Evolutionary conservation across 176 grass and related monocot genomes (phyloP).

Genomic region (Eragrostis nindensis): DNA sequence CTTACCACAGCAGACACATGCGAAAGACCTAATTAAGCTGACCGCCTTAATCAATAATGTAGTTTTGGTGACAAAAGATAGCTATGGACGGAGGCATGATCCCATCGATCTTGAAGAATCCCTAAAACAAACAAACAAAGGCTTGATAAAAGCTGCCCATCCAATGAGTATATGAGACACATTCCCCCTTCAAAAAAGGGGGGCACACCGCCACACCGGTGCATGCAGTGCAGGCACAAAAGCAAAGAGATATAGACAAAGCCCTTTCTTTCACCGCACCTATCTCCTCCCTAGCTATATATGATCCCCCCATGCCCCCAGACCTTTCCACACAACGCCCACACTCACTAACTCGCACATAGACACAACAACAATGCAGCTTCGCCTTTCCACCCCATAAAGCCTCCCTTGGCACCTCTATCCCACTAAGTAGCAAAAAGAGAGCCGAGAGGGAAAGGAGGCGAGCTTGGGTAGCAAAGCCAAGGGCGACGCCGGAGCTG

Average conservation of each 20-base stretch:
- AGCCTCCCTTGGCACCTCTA: constrained; percentile 66
- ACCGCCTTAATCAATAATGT: constrained; percentile 14
- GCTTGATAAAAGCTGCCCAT: constrained; percentile 69
- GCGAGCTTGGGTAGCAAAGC: neutral
- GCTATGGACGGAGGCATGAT: constrained; percentile 34
- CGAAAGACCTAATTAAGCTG: constrained; percentile 24
- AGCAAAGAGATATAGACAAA: constrained; percentile 72
- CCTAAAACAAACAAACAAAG: constrained; percentile 64
- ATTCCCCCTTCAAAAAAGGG: constrained; percentile 61
- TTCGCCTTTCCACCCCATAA: constrained; percentile 66
- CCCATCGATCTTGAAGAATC: constrained; percentile 38
- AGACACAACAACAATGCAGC: constrained; percentile 46
- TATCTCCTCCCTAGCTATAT: constrained; percentile 52
- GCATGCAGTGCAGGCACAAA: constrained; percentile 44
- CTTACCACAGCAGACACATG: constrained; percentile 25
- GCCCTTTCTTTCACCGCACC: constrained; percentile 49
- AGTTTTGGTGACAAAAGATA: constrained; percentile 8
- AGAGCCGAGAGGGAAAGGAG: constrained; percentile 33
- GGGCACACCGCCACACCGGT: constrained; percentile 51
- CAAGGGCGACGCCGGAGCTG: neutral
- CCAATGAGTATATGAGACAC: constrained; percentile 79
- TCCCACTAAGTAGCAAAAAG: constrained; percentile 73
- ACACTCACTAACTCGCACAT: neutral
- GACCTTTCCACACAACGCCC: constrained; percentile 48
- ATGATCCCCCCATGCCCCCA: constrained; percentile 54